Base-by-base conservation (phyloP, 148 eudicot species). In the Rhododendron williamsianum region DNA sequence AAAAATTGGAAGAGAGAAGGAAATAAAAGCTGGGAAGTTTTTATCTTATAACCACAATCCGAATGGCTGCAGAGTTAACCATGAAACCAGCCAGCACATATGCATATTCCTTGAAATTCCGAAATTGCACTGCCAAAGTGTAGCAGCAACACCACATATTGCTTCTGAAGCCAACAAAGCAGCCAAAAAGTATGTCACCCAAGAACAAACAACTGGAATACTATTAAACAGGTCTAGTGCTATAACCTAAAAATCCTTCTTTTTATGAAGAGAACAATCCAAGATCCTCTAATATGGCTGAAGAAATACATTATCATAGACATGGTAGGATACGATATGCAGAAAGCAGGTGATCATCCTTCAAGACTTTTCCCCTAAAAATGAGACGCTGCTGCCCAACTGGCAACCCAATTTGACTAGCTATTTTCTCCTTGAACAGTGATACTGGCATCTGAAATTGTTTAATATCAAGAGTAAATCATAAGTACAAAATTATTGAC, bases 281-380 rank as follows among this genome's bases (percentile, higher is more conserved):
- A 36, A 41, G 18, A 15, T 30, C 30, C 25, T 21, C 36, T 60
- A 73, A 60, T 12, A 30, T 36, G 48, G 19, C 27, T 15, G 36
- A 38, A 49, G 3, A 33, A 58, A 67, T 33, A 41, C 21, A 19
- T 19, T 15, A 65, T 48, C 12, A 73, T 19, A 67, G 33, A 25
- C 51, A 33, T 43, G 30, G 83, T 52, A 91, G 98, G 98, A 97
- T 95, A 97, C 98, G 91, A 83, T 95, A 97, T 84, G 92, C 96
- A 30, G 98, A 92, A 60, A 97, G 92, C 76, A 86, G 88, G 86
- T 91, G 94, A 69, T 95, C 93, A 88, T 97, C 99, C 90, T 95
- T 97, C 89, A 97, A 74, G 77, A 97, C 98, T 90, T 93, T 97
- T 78, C 98, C 99, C 91, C 98, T 91, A 82, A 94, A 97, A 84